A percentile compares a stretch with the other conserved stretches of the same genome.
Evolutionary conservation across 106 monocot genomes (phyloP).

Genomic region (Dendrobium catenatum): DNA sequence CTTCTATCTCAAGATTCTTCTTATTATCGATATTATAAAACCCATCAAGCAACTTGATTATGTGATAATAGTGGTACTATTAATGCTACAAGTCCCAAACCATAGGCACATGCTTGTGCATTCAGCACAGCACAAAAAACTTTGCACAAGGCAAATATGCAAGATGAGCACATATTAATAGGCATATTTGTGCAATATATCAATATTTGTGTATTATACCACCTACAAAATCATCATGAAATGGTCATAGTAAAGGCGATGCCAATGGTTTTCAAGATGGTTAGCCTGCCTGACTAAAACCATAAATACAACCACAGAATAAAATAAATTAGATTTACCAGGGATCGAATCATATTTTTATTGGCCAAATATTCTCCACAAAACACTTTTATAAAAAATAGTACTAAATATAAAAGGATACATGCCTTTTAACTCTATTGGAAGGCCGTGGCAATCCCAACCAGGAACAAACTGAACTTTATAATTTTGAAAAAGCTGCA

Average conservation of each 20-base stretch:
- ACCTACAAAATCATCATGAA: not conserved
- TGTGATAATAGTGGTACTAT: no score
- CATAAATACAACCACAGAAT: not conserved
- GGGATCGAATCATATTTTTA: not conserved
- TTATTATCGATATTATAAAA: not conserved
- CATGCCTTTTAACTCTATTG: constrained; percentile 94
- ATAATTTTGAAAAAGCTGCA: constrained; percentile 90
- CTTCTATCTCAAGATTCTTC: not conserved
- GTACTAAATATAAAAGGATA: constrained; percentile 5
- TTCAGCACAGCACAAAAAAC: no score
- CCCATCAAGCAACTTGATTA: no score
- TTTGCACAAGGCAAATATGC: no score
- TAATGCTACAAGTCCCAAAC: no score
- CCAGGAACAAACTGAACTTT: constrained; percentile 85
- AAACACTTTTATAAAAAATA: not conserved
- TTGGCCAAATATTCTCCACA: not conserved
- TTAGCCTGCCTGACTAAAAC: not conserved
- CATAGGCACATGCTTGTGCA: no score
- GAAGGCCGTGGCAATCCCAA: constrained; percentile 99
- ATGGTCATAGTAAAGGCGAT: not conserved
- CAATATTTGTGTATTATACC: not conserved
- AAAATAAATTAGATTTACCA: not conserved
- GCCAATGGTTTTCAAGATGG: not conserved
- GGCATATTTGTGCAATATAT: not conserved
- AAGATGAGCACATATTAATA: not conserved